Conservation (phyloP, 106 monocot genomes). For the Vanilla planifolia region DNA sequence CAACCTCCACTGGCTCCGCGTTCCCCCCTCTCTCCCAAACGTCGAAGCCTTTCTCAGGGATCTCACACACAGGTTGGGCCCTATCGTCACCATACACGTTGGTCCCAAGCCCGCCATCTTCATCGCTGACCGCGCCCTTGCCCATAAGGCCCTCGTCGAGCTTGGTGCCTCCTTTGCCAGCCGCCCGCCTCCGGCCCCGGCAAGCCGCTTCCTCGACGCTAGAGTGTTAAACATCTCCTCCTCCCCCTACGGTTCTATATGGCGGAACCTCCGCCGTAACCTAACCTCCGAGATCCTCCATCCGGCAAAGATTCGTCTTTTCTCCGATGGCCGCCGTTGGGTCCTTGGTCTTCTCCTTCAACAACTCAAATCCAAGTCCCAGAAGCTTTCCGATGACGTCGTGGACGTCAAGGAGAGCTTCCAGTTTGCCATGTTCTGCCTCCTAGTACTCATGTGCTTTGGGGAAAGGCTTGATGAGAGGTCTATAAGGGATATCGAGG, state of each 20-base stretch:
- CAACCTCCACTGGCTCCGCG: constrained; percentile 9
- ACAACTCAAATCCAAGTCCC: constrained; percentile 3
- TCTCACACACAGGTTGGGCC: constrained; percentile 24
- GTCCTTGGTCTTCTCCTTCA: constrained; percentile 21
- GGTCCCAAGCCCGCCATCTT: constrained; percentile 22
- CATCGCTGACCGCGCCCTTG: constrained; percentile 28
- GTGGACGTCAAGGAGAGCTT: constrained; percentile 25
- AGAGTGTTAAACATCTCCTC: constrained; percentile 21
- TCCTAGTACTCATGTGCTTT: constrained; percentile 51
- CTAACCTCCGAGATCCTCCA: constrained; percentile 32
- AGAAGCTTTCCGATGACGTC: neutral
- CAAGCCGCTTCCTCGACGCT: constrained; percentile 7
- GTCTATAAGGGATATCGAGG: constrained; percentile 25
- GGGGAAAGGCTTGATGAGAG: constrained; percentile 32
- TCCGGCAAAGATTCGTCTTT: constrained; percentile 20
- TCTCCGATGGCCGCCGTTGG: constrained; percentile 23
- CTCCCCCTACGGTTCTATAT: constrained; percentile 35
- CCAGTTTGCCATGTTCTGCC: constrained; percentile 43
- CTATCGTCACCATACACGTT: constrained; percentile 33
- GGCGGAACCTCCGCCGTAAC: constrained; percentile 48
- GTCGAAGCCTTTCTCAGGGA: constrained; percentile 20
- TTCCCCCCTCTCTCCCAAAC: neutral
- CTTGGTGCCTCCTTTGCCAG: constrained; percentile 28
- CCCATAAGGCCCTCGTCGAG: constrained; percentile 33
- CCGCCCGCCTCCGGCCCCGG: constrained; percentile 10